These are phyloP conservation scores for Lachnellula subtilissima DNA, from an alignment of 2,329 filamentous ascomycete genomes.

Conservation along the genomic window DNA sequence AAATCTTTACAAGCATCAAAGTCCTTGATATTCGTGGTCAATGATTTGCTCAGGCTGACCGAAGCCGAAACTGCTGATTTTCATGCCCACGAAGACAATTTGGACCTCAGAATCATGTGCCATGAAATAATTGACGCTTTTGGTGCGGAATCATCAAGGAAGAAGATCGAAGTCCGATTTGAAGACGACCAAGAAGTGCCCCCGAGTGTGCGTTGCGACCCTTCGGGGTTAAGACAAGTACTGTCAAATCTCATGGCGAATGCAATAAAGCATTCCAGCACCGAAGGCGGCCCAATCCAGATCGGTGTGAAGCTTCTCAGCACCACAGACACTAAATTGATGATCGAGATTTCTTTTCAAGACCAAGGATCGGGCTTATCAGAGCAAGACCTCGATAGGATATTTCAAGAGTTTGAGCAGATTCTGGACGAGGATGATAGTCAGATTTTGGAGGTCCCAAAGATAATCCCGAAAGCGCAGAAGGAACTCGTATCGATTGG, in stretches of 20 bases:
- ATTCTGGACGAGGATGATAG: conserved; percentile 20
- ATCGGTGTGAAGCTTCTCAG: conserved; percentile 12
- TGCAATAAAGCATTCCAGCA: conserved; percentile 18
- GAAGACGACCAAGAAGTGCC: conserved; percentile 13
- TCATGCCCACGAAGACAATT: conserved; percentile 16
- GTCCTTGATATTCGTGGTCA: conserved; percentile 86
- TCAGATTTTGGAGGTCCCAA: not conserved
- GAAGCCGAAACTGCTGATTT: conserved; percentile 64
- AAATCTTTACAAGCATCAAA: conserved; percentile 86
- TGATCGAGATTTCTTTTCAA: conserved; percentile 18
- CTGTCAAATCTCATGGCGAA: conserved; percentile 22
- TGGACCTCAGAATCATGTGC: conserved; percentile 13
- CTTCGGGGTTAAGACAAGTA: conserved; percentile 16
- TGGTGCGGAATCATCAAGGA: conserved; percentile 5
- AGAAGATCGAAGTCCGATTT: conserved; percentile 10
- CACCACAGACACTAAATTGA: conserved; percentile 9
- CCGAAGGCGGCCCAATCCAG: conserved; percentile 4
- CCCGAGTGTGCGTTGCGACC: conserved; percentile 16
- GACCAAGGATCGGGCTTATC: conserved; percentile 19
- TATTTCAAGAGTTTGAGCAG: conserved; percentile 23
- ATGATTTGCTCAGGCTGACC: conserved; percentile 79
- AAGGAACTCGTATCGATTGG: conserved; percentile 11
- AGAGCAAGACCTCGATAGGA: conserved; percentile 17
- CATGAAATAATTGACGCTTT: conserved; percentile 13
- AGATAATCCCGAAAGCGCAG: not conserved